Evolutionary conservation across 352 stramenopile genomes (phyloP).

Genomic region (Phytophthora meadii): DNA sequence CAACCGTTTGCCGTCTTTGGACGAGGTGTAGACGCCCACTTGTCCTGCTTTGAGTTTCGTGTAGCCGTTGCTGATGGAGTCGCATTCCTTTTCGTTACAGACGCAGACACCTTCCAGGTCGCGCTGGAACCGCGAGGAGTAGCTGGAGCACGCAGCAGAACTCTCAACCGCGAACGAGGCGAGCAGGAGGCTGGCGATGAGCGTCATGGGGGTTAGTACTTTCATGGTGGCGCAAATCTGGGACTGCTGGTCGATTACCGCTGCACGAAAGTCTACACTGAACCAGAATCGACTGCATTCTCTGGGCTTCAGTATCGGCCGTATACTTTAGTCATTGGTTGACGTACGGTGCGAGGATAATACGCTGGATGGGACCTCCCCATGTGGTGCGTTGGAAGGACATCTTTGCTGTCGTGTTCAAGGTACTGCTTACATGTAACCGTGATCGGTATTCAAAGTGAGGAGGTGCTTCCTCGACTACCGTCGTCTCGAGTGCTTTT

Average conservation of each 20-base stretch:
- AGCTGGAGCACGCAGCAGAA: neutral
- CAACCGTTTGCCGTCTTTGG: constrained; percentile 48
- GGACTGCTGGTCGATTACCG: neutral
- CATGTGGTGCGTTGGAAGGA: neutral
- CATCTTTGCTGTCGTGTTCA: too few relatives aligned
- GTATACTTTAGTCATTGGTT: neutral
- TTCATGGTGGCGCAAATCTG: neutral
- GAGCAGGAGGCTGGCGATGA: neutral
- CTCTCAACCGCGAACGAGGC: neutral
- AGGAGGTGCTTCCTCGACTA: too few relatives aligned
- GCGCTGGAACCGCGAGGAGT: neutral
- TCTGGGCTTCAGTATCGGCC: too few relatives aligned
- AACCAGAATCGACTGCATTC: too few relatives aligned
- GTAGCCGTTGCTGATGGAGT: constrained; percentile 25
- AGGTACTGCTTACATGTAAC: too few relatives aligned
- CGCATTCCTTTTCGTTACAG: constrained; percentile 4
- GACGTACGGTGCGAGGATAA: neutral
- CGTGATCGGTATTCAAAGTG: too few relatives aligned
- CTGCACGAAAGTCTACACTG: neutral
- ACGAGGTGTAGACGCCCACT: constrained; percentile 45
- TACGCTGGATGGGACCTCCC: neutral
- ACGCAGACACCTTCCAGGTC: constrained; percentile 3
- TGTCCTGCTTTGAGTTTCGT: constrained; percentile 34
- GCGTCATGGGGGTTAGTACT: neutral
- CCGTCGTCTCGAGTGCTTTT: too few relatives aligned